Conservation (phyloP, 2,329 filamentous ascomycete genomes). For the Lecanicillium sp. region DNA sequence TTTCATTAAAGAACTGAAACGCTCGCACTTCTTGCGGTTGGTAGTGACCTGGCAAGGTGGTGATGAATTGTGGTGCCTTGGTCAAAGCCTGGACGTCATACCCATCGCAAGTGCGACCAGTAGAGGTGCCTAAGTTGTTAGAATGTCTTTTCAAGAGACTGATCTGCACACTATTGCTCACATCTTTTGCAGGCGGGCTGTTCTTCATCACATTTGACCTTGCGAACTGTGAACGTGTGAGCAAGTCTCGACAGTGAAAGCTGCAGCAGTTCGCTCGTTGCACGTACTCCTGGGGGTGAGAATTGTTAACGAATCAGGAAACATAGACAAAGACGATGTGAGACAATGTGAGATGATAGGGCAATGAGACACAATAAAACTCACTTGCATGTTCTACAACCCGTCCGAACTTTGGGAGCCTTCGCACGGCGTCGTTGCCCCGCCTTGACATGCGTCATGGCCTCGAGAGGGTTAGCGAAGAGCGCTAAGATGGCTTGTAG, state of each 20-base stretch:
- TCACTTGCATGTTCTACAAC: constrained; percentile 10
- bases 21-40: constrained; percentile 6
- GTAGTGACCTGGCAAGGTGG: background rate
- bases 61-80: constrained; percentile 6
- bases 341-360: background rate
- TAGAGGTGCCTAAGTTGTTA: constrained; percentile 5
- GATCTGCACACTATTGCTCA: background rate
- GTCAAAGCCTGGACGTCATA: constrained; percentile 2
- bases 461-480: too few relatives aligned
- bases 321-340: background rate
- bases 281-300: background rate
- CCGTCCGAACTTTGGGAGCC: constrained; percentile 9
- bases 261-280: background rate
- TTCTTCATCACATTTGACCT: constrained; percentile 8
- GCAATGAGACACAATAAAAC: background rate
- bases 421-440: constrained; percentile 9
- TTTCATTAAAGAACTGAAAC: constrained; percentile 9
- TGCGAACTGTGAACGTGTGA: constrained; percentile 2
- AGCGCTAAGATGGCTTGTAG: too few relatives aligned
- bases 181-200: constrained; percentile 8
- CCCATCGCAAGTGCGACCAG: constrained; percentile 7
- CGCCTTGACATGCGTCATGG: constrained; percentile 10
- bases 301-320: background rate
- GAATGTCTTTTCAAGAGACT: background rate
- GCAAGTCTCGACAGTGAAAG: background rate